Percentiles rank a stretch among this genome's conserved stretches.
Conservation (phyloP, 1,284 basidiomycete genomes). For the Austropuccinia psidii region DNA sequence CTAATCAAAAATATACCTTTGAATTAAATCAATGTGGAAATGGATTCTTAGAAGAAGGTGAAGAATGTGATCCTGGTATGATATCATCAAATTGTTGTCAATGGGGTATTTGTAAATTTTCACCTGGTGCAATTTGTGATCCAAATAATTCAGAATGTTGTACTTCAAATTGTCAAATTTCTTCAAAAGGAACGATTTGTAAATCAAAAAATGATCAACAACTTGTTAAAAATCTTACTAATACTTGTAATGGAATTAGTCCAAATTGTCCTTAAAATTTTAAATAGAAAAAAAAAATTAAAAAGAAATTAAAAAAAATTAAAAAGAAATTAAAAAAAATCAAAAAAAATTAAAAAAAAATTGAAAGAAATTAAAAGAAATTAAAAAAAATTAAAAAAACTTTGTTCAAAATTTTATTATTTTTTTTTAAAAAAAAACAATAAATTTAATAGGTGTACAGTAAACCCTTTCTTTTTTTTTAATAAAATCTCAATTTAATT, state of each 20-base stretch:
- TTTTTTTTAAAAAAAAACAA: too few species aligned
- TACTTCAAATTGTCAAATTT: conserved; percentile 61
- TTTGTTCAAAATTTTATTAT: too few species aligned
- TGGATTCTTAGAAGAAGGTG: conserved; percentile 63
- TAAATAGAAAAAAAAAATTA: too few species aligned
- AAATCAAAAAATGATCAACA: conserved; percentile 59
- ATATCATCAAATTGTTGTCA: conserved; percentile 67
- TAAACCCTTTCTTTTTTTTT: too few species aligned
- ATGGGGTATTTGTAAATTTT: conserved; percentile 68
- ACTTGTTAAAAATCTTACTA: conserved; percentile 61
- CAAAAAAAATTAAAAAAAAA: too few species aligned
- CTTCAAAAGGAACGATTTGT: conserved; percentile 59
- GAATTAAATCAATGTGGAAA: conserved; percentile 69
- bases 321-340: too few species aligned
- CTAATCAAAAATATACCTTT: conserved; percentile 46
- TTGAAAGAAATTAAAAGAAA: too few species aligned
- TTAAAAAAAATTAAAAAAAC: too few species aligned
- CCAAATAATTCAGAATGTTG: conserved; percentile 74
- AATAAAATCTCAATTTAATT: too few species aligned
- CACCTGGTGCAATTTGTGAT: conserved; percentile 66
- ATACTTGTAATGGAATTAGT: conserved; percentile 68
- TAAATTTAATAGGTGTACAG: too few species aligned
- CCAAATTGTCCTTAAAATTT: conserved; percentile 58
- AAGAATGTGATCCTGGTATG: conserved; percentile 79
- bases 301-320: too few species aligned